phyloP scores from a whole-genome alignment of 2,329 filamentous ascomycete genomes.

The Phyllosticta citrichinensis region DNA sequence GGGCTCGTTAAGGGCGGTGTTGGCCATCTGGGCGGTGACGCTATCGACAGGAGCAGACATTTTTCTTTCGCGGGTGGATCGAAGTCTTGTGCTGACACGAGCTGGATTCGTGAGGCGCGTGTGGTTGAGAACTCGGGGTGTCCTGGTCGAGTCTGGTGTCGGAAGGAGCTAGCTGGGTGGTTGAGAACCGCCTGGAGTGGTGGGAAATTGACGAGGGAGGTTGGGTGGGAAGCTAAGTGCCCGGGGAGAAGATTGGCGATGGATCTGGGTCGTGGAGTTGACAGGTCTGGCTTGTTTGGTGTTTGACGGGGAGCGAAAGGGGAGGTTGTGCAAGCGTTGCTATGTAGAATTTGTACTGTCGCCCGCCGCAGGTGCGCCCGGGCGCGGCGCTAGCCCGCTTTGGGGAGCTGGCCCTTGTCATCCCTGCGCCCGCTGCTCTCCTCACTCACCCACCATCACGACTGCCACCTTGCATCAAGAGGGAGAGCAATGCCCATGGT shows the following conservation, averaged over 20 bases:
- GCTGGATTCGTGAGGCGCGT: constrained; percentile 12
- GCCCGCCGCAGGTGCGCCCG: constrained; percentile 10
- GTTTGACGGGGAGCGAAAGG: constrained; percentile 11
- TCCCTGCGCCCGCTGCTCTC: neutral
- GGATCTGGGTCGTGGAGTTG: constrained; percentile 4
- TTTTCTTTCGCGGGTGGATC: constrained; percentile 44
- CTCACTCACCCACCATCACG: neutral
- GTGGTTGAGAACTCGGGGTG: constrained; percentile 31
- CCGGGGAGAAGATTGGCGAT: constrained; percentile 19
- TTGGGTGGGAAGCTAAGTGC: constrained; percentile 42
- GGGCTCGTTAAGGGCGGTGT: constrained; percentile 52
- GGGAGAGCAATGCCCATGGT: no score
- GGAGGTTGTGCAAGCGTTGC: constrained; percentile 9
- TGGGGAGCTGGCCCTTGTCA: neutral
- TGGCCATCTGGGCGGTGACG: constrained; percentile 62
- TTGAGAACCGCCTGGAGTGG: constrained; percentile 37
- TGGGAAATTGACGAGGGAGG: constrained; percentile 43
- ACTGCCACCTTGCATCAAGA: no score
- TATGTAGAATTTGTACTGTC: constrained; percentile 9
- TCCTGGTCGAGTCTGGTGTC: constrained; percentile 29
- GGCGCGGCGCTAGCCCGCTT: constrained; percentile 2
- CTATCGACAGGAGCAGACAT: constrained; percentile 82
- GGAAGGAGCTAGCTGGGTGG: constrained; percentile 26
- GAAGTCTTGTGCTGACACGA: constrained; percentile 44
- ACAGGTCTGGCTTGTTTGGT: constrained; percentile 11